phyloP scores from a whole-genome alignment of 805 yeast genomes.

The Sugiyamaella mastotermitis region DNA sequence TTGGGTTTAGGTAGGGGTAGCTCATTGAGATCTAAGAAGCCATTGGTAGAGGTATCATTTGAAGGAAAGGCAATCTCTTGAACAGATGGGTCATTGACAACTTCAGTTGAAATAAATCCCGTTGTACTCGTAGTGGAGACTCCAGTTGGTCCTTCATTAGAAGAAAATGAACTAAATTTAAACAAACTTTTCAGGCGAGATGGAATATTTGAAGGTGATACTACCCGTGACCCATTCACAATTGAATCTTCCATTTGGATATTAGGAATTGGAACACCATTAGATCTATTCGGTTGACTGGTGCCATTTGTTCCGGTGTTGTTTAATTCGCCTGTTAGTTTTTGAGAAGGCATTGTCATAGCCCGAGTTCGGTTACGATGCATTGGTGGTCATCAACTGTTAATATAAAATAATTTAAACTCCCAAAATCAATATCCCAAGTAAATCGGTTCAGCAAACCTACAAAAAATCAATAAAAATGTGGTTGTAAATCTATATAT shows the following conservation, averaged over 20 bases:
- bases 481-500: too few relatives aligned
- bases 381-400: too few relatives aligned
- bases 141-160: slow-evolving; percentile 1
- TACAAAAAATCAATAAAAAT: too few relatives aligned
- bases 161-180: slow-evolving; percentile 23
- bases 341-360: slow-evolving; percentile 16
- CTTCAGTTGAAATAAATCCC: slow-evolving; percentile 3
- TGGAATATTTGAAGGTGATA: slow-evolving; percentile 14
- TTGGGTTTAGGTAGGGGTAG: slow-evolving; percentile 2
- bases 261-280: background rate
- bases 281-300: background rate
- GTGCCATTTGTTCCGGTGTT: too few relatives aligned
- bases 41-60: too few relatives aligned
- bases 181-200: slow-evolving; percentile 28
- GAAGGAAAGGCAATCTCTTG: too few relatives aligned
- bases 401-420: too few relatives aligned
- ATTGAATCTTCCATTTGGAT: background rate
- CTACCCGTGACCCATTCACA: background rate
- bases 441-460: too few relatives aligned
- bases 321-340: too few relatives aligned
- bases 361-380: slow-evolving; percentile 15
- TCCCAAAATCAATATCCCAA: too few relatives aligned
- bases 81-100: slow-evolving; percentile 9
- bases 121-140: slow-evolving; percentile 2
- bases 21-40: too few relatives aligned